A percentile compares a stretch with the other conserved stretches of the same genome.
Evolutionary conservation across 352 stramenopile species (phyloP).

Genomic region (Globisporangium barbulae): DNA sequence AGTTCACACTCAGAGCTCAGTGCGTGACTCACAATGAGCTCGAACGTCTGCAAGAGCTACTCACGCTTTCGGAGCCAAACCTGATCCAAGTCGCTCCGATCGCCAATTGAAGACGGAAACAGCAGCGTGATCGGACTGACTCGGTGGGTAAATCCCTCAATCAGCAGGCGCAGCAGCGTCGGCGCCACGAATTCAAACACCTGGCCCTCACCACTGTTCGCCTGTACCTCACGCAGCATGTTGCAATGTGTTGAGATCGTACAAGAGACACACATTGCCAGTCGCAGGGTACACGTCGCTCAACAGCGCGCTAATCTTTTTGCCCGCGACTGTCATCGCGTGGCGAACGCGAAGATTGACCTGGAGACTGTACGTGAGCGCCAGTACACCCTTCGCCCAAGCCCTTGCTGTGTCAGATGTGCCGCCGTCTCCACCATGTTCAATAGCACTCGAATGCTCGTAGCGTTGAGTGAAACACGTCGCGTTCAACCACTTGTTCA

Average conservation of each 20-base stretch:
- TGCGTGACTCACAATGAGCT: background rate
- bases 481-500: constrained; percentile 38
- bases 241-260: constrained; percentile 46
- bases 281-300: constrained; percentile 18
- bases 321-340: constrained; percentile 44
- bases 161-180: constrained; percentile 45
- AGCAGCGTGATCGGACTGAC: constrained; percentile 15
- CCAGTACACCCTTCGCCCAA: constrained; percentile 40
- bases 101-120: background rate
- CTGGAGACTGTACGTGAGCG: constrained; percentile 55
- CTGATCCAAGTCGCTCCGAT: constrained; percentile 12
- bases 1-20: constrained; percentile 12
- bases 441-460: background rate
- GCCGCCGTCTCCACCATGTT: constrained; percentile 3
- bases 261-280: constrained; percentile 49
- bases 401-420: constrained; percentile 14
- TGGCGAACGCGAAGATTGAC: constrained; percentile 67
- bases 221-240: constrained; percentile 34
- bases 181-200: constrained; percentile 54
- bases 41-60: background rate
- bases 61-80: constrained; percentile 12
- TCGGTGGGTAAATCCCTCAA: constrained; percentile 43
- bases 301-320: constrained; percentile 46
- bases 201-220: constrained; percentile 26
- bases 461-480: constrained; percentile 18